Base-by-base conservation (phyloP, 495 filamentous ascomycete species). In the Neurospora sp. region DNA sequence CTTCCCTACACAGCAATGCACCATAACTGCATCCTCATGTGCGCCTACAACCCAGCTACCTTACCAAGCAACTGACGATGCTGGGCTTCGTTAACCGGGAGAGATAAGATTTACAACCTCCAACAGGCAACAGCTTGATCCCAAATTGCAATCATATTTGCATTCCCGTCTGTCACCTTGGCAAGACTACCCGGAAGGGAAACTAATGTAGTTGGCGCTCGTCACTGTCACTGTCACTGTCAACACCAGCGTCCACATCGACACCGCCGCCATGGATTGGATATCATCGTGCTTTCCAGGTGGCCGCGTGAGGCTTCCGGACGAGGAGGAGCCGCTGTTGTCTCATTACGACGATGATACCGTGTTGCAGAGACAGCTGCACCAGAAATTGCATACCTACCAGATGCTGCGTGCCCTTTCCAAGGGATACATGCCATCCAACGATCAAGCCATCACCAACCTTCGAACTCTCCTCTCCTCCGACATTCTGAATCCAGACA, bases 401-500 rank as follows among this genome's bases (percentile, higher is more conserved):
- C 94, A 97, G 84, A 96, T 97, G 93, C 75, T 93, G 39, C 88
- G 93, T 66, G 95, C 95, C 74, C 80, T 98, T 18, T 88, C 88
- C 18, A 90, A 94, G 75, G 95, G 95, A 2, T 97, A 91, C 82
- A 94, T 97, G 92, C 95, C 95, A 35, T 93, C 92, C 3, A 97
- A 91, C 10, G 93, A 97, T 75, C 95, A 98, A 78, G 75, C 86
- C 74, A 92, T 94, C 78, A 84, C 90, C 80, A 96, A 97, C 77
- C 86, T 98, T 2, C 90, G 94, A 42, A 93, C 91, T 39, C 82
- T 98, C 3, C 84, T 97, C 10, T 86, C 92, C 39, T 88, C 92
- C 11, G 92, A 95, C 76, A 75, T 96, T 23, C 86, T 97, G 70
- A 95, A 93, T 79, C 89, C 92, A 1, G 87, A 91, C 23, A 91